Evolutionary conservation across 1,284 basidiomycete genomes (phyloP), one percentile per base, ranked within the genome.

Genomic region (Apiotrichum laibachii): DNA sequence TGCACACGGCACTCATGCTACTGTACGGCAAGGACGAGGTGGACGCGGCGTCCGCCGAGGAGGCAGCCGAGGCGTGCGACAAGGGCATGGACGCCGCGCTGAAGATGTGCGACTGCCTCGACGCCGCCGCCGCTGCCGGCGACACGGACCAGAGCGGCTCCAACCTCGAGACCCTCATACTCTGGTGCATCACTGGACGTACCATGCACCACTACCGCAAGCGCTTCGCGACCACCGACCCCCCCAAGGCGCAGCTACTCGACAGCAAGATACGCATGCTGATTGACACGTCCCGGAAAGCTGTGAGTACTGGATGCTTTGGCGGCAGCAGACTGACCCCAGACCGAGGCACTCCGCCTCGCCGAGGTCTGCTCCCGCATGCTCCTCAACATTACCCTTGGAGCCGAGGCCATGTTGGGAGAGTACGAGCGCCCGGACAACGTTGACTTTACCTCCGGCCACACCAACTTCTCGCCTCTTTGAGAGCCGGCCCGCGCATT

Each of bases 21-120:
- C 55, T 73, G 12, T 65, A 69, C 54, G 59, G 62, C 35, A 68
- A 65, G 53, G 67, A 68, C 43, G 67, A 68, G 40, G 57, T 70
- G 19, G 70, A 71, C 47, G 52, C 57, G 16, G 50, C 40, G n/a
- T 57, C 59, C 15, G 31, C 47, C 5, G 55, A 47, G 18, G 57
- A 56, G 19, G 63, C 55, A 53, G 31, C 18, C 13, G 65, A 67
- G 43, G 53, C 63, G 47, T 59, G 67, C 43, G 50, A 64, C 37
- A 59, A 62, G 45, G 55, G 56, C n/a, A 63, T 72, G 19, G 67
- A 59, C 10, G 59, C 66, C 11, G 60, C 62, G 2, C 46, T 63
- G 12, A 65, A 67, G 16, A 56, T 70, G 11, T 59, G 65, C 16
- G 59, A 65, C 8, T 59, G 58, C n/a, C 33, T 69, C 26, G 58